A percentile compares a stretch with the other conserved stretches of the same genome.
Evolutionary conservation across 2,329 filamentous ascomycete species (phyloP).

Genomic region (Penicillium occitanis): DNA sequence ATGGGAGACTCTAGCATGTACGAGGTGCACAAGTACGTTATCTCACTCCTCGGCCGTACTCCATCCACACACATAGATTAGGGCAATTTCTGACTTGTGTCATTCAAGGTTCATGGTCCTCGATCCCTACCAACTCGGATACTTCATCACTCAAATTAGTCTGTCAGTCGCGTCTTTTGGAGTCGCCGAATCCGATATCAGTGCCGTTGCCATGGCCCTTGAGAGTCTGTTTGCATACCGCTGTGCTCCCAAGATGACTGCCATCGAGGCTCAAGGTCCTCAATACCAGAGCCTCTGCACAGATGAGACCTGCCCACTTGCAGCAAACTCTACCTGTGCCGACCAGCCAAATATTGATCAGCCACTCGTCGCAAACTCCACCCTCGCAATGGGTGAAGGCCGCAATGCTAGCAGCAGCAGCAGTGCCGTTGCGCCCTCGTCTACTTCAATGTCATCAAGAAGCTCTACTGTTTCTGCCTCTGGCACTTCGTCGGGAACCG

Average conservation of each 20-base stretch:
- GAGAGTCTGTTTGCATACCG: slow-evolving; percentile 53
- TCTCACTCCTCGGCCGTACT: neutral
- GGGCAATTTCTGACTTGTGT: neutral
- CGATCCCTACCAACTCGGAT: slow-evolving; percentile 52
- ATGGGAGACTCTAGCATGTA: slow-evolving; percentile 29
- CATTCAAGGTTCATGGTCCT: slow-evolving; percentile 56
- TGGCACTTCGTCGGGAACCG: neutral
- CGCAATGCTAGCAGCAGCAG: slow-evolving; percentile 16
- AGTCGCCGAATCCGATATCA: slow-evolving; percentile 55
- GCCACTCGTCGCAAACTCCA: slow-evolving; percentile 24
- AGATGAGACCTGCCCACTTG: slow-evolving; percentile 51
- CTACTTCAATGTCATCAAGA: neutral
- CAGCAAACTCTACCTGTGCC: slow-evolving; percentile 48
- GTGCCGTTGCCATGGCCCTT: slow-evolving; percentile 51
- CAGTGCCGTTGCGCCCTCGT: neutral
- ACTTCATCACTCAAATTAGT: slow-evolving; percentile 62
- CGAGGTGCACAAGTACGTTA: slow-evolving; percentile 32
- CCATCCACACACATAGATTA: neutral
- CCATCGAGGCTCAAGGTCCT: slow-evolving; percentile 48
- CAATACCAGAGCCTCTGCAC: slow-evolving; percentile 60
- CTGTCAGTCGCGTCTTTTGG: slow-evolving; percentile 60
- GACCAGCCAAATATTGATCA: slow-evolving; percentile 23
- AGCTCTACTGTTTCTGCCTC: slow-evolving; percentile 2
- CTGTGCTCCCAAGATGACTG: slow-evolving; percentile 50
- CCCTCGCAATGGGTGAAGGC: slow-evolving; percentile 22